phyloP scores from a whole-genome alignment of 2,329 filamentous ascomycete species.

The Dothistroma septosporum region DNA sequence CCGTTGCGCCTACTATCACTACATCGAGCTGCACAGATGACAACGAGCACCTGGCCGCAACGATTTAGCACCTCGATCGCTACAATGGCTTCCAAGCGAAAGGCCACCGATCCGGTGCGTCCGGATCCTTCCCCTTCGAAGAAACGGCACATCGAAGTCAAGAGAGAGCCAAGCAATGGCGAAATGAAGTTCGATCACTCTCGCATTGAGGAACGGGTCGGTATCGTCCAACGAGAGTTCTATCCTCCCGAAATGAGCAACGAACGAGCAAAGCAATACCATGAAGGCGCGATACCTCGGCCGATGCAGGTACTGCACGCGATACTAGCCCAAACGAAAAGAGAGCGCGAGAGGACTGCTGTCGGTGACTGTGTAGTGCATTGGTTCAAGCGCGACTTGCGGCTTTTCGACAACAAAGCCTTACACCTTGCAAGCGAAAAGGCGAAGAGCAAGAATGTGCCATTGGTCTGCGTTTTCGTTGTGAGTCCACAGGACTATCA shows the following conservation, averaged over 20 bases:
- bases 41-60: not conserved
- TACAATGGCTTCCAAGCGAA: constrained; percentile 29
- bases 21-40: not conserved
- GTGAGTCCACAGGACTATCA: constrained; percentile 79
- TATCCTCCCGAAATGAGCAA: constrained; percentile 87
- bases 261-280: constrained; percentile 70
- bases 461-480: constrained; percentile 73
- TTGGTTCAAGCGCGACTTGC: constrained; percentile 85
- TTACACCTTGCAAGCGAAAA: constrained; percentile 62
- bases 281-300: constrained; percentile 61
- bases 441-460: constrained; percentile 64
- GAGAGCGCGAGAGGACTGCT: constrained; percentile 49
- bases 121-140: constrained; percentile 18
- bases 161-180: constrained; percentile 21
- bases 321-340: constrained; percentile 59
- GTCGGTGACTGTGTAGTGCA: constrained; percentile 67
- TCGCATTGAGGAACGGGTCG: constrained; percentile 35
- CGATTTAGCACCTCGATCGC: not conserved
- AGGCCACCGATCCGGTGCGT: constrained; percentile 31
- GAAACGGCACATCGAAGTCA: not conserved
- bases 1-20: not conserved
- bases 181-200: constrained; percentile 32
- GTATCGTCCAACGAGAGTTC: constrained; percentile 55
- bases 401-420: constrained; percentile 68
- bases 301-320: constrained; percentile 66